phyloP scores from a whole-genome alignment of 352 stramenopile genomes.

The Globisporangium spiculum region DNA sequence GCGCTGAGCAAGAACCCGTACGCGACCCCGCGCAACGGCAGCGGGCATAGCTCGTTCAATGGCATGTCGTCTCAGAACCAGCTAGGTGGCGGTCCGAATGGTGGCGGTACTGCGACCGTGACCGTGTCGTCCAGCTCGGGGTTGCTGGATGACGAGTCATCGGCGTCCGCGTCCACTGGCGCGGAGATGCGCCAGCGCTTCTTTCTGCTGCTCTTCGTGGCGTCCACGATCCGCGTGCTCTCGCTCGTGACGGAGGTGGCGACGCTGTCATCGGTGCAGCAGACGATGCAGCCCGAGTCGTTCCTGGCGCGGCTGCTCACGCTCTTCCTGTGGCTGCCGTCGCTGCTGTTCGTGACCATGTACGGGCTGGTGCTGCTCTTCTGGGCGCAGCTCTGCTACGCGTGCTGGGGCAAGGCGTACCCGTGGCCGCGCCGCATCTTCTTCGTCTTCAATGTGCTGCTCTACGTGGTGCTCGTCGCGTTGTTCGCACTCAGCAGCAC shows the following conservation, averaged over 20 bases:
- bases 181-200: constrained; percentile 74
- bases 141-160: constrained; percentile 51
- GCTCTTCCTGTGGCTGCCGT: constrained; percentile 73
- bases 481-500: constrained; percentile 45
- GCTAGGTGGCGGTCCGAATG: background rate
- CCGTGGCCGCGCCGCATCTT: constrained; percentile 74
- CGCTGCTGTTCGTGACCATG: constrained; percentile 84
- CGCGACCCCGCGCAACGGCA: constrained; percentile 11
- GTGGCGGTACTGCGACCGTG: background rate
- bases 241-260: constrained; percentile 60
- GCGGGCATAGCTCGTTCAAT: constrained; percentile 24
- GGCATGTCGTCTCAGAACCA: constrained; percentile 24
- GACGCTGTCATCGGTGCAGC: constrained; percentile 40
- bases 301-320: constrained; percentile 47
- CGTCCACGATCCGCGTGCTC: constrained; percentile 53
- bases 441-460: constrained; percentile 71
- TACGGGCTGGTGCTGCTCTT: constrained; percentile 85
- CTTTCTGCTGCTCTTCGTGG: constrained; percentile 73
- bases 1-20: constrained; percentile 16
- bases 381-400: constrained; percentile 83
- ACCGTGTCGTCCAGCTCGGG: constrained; percentile 28
- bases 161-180: constrained; percentile 57
- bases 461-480: constrained; percentile 59
- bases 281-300: constrained; percentile 34
- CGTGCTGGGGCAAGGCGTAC: constrained; percentile 71